Percentiles rank a stretch among this genome's conserved stretches.
Evolutionary conservation across 306 rosid genomes (phyloP).

Genomic region (Fagus crenata): DNA sequence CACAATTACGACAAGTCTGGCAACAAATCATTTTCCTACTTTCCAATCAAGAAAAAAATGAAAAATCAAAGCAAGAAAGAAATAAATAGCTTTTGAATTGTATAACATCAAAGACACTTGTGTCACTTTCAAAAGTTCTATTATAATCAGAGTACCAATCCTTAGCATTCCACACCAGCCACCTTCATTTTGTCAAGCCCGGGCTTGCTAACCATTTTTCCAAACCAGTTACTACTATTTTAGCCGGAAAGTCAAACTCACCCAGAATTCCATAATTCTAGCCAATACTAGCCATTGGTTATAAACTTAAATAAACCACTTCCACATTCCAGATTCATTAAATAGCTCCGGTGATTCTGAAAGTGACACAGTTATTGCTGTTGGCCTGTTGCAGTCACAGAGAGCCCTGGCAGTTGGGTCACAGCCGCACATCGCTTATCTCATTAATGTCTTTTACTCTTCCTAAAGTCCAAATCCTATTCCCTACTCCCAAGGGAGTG

Average conservation of each 20-base stretch:
- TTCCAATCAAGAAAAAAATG: not conserved
- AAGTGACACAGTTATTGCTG: conserved; percentile 14
- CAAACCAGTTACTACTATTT: not conserved
- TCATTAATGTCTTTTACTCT: conserved; percentile 11
- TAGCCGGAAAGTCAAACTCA: not conserved
- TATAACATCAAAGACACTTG: not conserved
- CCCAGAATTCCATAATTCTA: not conserved
- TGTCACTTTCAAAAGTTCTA: not conserved
- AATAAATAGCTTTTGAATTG: not conserved
- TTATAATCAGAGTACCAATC: not conserved
- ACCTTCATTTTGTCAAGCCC: not conserved
- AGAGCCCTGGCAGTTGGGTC: conserved; percentile 26
- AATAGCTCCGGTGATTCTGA: conserved; percentile 47
- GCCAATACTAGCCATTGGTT: not conserved
- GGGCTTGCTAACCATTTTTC: not conserved
- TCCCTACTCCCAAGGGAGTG: too few relatives aligned
- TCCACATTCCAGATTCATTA: conserved; percentile 26
- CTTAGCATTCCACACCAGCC: too few relatives aligned
- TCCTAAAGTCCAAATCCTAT: too few relatives aligned
- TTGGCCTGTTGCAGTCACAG: not conserved
- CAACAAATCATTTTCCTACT: not conserved
- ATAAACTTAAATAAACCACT: not conserved
- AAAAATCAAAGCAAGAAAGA: conserved; percentile 12
- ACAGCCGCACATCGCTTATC: not conserved
- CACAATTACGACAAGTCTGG: not conserved